A percentile compares a stretch with the other conserved stretches of the same genome.
Conservation (phyloP, 371 early-diverging fungal species). For the Apophysomyces variabilis region DNA sequence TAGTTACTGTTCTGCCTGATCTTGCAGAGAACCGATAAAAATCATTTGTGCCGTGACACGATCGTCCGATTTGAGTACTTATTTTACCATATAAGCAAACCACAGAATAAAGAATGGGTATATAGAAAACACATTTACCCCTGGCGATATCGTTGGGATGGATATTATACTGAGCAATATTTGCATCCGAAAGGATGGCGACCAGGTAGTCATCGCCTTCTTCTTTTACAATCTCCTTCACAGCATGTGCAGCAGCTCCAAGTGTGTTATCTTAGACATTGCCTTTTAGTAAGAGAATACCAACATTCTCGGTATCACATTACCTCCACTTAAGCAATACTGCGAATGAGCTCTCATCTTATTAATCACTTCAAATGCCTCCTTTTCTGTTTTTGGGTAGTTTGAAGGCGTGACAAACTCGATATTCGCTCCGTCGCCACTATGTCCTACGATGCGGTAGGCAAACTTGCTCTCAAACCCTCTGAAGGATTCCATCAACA, state of each 20-base stretch:
- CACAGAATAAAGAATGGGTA: too few relatives aligned
- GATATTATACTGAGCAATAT: conserved; percentile 82
- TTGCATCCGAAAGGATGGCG: conserved; percentile 85
- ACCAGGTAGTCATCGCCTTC: conserved; percentile 85
- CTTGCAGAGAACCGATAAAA: conserved; percentile 69
- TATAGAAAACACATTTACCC: conserved; percentile 40
- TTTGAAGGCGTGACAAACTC: conserved; percentile 72
- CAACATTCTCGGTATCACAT: background rate
- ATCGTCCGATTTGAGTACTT: conserved; percentile 70
- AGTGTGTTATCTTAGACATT: conserved; percentile 69
- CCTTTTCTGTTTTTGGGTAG: conserved; percentile 80
- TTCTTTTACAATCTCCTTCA: conserved; percentile 74
- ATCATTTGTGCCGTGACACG: conserved; percentile 75
- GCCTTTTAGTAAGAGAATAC: too few relatives aligned
- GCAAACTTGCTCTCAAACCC: conserved; percentile 83
- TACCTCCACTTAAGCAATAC: conserved; percentile 71
- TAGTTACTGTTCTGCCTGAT: conserved; percentile 70
- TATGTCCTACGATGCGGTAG: conserved; percentile 81
- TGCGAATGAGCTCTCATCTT: conserved; percentile 72
- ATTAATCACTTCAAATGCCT: conserved; percentile 68
- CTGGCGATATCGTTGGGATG: conserved; percentile 72
- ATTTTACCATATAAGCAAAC: background rate
- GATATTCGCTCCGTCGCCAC: conserved; percentile 78
- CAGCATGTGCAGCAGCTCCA: conserved; percentile 69
- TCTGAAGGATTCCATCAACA: conserved; percentile 87